These are phyloP conservation scores for Zhuliangozyma parablackwelliae DNA, from an alignment of 1,139 yeast genomes.

Conservation along the genomic window DNA sequence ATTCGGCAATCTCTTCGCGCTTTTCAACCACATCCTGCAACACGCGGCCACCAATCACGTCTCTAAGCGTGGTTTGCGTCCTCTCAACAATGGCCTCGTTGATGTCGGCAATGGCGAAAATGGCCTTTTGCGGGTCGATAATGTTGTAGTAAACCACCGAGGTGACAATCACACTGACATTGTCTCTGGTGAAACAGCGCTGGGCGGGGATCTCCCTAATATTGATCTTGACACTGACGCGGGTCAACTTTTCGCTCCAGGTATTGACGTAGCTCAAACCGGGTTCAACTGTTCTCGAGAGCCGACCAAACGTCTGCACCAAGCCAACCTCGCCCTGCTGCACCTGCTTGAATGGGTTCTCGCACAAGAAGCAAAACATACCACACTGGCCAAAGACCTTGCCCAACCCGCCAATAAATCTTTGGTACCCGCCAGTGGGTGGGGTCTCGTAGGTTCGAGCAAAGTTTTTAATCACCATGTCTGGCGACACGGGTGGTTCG, in stretches of 20 bases:
- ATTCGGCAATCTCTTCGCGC: conserved; percentile 66
- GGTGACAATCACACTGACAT: conserved; percentile 57
- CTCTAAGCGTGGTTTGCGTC: conserved; percentile 72
- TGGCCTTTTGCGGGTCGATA: conserved; percentile 65
- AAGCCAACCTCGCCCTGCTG: conserved; percentile 70
- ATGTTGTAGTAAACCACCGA: conserved; percentile 69
- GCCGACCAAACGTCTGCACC: conserved; percentile 65
- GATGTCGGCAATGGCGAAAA: conserved; percentile 54
- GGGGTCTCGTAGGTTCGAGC: conserved; percentile 38
- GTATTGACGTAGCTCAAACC: conserved; percentile 66
- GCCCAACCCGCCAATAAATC: conserved; percentile 44
- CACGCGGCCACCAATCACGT: conserved; percentile 63
- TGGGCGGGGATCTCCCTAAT: conserved; percentile 67
- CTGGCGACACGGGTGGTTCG: conserved; percentile 25
- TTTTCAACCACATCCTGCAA: conserved; percentile 74
- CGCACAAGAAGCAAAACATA: conserved; percentile 55
- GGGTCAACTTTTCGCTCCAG: conserved; percentile 53
- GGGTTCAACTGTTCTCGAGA: conserved; percentile 65
- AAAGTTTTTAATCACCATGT: conserved; percentile 29
- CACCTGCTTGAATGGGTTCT: conserved; percentile 60
- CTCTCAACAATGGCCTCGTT: conserved; percentile 61
- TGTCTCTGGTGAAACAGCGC: conserved; percentile 66
- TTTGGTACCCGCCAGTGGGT: conserved; percentile 32
- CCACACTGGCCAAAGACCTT: conserved; percentile 51
- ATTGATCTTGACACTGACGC: conserved; percentile 54